Evolutionary conservation across 2,329 filamentous ascomycete genomes (phyloP), one percentile per base, ranked within the genome.

Genomic region (Aspergillus neotritici): DNA sequence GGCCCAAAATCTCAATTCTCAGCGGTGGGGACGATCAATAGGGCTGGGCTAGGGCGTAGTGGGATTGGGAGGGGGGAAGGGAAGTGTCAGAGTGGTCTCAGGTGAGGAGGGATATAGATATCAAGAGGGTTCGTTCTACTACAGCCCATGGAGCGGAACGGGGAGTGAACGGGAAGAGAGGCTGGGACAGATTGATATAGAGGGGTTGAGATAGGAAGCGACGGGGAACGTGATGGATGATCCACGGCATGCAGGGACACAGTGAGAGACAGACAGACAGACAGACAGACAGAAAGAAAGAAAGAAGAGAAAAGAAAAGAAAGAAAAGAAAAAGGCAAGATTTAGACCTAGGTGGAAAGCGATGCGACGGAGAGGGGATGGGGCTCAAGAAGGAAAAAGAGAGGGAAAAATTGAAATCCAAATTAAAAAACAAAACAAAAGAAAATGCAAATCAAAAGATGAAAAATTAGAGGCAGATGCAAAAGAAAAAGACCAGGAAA

Each of bases 1-100:
- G 52, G 17, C 49, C 39, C 43, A 44, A 37, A 53, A 51, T 51
- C 56, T 57, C 15, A 37, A 29, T 33, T 51, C 56, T 57, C 15
- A 37, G 31, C 31, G 34, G 34, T 36, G 30, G n/a, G 28, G 34
- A 37, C 32, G 29, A 41, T 40, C 35, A 21, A 25, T 25, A 25
- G 21, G 21, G 21, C 21, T 25, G 21, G 21, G n/a, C n/a, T n/a
- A n/a, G n/a, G n/a, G 21, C 1, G 21, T 25, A 8, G 21, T 25
- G 21, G 17, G 7, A 5, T 21, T 21, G 3, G 17, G 4, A 6
- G 17, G 17, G 17, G 17, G 17, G 17, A 21, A 6, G 17, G n/a
- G n/a, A n/a, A n/a, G n/a, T n/a, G n/a, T n/a, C n/a, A 21, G 17
- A 6, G 17, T 21, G 3, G 21, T 25, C 9, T 3, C 3, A 25